phyloP scores from a whole-genome alignment of 176 grass and related monocot genomes.

The Eleusine coracana region DNA sequence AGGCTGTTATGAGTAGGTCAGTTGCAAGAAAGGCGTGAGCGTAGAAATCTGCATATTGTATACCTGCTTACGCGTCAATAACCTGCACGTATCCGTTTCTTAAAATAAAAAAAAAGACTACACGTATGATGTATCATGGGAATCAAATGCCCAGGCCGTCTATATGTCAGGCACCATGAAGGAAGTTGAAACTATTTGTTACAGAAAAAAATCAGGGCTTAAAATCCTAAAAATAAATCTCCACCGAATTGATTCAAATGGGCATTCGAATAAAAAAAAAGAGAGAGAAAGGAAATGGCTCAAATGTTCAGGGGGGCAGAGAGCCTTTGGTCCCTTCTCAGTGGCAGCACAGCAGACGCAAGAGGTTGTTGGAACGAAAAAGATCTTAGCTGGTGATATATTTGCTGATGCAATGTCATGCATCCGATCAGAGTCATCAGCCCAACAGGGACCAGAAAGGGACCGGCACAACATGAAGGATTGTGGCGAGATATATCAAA shows the following conservation, averaged over 20 bases:
- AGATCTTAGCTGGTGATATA: conserved; percentile 38
- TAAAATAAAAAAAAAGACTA: neutral
- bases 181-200: neutral
- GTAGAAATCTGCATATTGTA: neutral
- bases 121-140: conserved; percentile 24
- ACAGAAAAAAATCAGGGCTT: neutral
- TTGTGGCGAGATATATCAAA: neutral
- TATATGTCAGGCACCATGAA: conserved; percentile 6
- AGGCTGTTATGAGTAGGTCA: conserved; percentile 75
- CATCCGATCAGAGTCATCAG: conserved; percentile 9
- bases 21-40: conserved; percentile 64
- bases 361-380: conserved; percentile 29
- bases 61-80: neutral
- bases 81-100: neutral
- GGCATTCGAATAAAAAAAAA: too few species aligned
- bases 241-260: neutral
- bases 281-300: neutral
- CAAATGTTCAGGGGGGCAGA: neutral
- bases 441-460: too few species aligned
- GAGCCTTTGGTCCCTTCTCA: conserved; percentile 27
- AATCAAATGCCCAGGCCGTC: neutral
- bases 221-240: neutral
- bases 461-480: conserved; percentile 7
- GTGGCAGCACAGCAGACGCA: conserved; percentile 14
- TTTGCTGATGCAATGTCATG: conserved; percentile 40